Evolutionary conservation across 805 yeast species (phyloP).

Genomic region (Saccharomycopsis sp.): DNA sequence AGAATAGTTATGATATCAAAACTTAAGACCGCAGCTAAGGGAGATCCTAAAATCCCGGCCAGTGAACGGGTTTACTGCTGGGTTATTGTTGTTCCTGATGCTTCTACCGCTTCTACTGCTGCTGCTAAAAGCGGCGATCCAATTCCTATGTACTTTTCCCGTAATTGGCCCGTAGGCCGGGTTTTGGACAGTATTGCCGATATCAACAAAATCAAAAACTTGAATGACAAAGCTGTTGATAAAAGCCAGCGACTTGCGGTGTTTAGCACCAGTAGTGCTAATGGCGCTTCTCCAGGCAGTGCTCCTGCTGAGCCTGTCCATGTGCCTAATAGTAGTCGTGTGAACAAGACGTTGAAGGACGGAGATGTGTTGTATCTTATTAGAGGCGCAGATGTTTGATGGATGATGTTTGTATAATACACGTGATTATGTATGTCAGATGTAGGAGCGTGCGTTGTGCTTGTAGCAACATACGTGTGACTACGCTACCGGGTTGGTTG

Average conservation of each 20-base stretch:
- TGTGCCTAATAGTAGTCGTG: slow-evolving; percentile 35
- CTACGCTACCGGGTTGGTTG: too few relatives aligned
- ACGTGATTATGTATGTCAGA: too few relatives aligned
- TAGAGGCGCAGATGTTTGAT: slow-evolving; percentile 36
- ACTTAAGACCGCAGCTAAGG: slow-evolving; percentile 43
- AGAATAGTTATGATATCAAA: slow-evolving; percentile 32
- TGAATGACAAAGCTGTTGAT: slow-evolving; percentile 41
- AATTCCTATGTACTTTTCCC: slow-evolving; percentile 41
- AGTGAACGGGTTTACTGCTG: slow-evolving; percentile 45
- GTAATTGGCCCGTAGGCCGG: slow-evolving; percentile 54
- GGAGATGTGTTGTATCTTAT: slow-evolving; percentile 50
- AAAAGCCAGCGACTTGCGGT: slow-evolving; percentile 38
- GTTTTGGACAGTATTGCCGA: slow-evolving; percentile 48
- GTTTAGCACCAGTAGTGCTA: slow-evolving; percentile 30
- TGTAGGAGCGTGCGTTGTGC: too few relatives aligned
- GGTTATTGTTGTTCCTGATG: slow-evolving; percentile 24
- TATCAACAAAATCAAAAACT: slow-evolving; percentile 39
- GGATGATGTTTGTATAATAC: too few relatives aligned
- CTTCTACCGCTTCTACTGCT: slow-evolving; percentile 15
- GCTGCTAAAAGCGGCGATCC: slow-evolving; percentile 23
- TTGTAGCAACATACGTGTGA: too few relatives aligned
- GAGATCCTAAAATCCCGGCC: slow-evolving; percentile 39
- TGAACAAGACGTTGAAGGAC: slow-evolving; percentile 34
- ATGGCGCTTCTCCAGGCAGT: slow-evolving; percentile 29
- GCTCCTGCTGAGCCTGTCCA: slow-evolving; percentile 26